Evolutionary conservation across 305 asterid genomes (phyloP), one percentile per base, ranked within the genome.

Genomic region (Fraxinus angustifolia): DNA sequence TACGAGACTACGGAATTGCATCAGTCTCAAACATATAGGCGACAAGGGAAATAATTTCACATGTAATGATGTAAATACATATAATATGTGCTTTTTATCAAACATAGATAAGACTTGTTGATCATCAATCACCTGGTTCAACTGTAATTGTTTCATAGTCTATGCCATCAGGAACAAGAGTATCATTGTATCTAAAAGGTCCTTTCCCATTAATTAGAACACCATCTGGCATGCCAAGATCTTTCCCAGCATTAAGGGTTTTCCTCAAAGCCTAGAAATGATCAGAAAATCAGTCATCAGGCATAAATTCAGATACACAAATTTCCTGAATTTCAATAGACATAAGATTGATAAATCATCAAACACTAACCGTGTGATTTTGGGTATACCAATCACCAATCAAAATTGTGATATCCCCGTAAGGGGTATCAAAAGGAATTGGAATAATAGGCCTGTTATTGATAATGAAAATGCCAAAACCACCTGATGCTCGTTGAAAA

Each of bases 311-410:
- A 33, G 73, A 78, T 6, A 67, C 8, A 67, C 3, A 26, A 81
- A 40, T 30, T 53, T n/a, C 67, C 56, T 31, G 11, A 79, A 67
- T 78, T 76, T 31, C 68, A 28, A 67, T 4, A 68, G 56, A 8
- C 34, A 60, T 26, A 36, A 77, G 11, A 35, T 67, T 28, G 36
- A 42, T 28, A 11, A 34, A 14, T 3, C n/a, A 60, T 8, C 26
- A 38, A 40, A 65, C 81, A 89, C 98, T 89, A 19, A 96, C 98
- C 83, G 97, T 91, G 86, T 96, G 99, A 83, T 96, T 96, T 82
- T 80, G 89, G 19, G 88, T 96, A 87, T 91, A 96, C 98, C 99
- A 96, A 81, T 96, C 98, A 35, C 98, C 99, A n/a, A 96, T 92
- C 79, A 91, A 74, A 78, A 96, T 85, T 26, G 97, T 86, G 67